These are phyloP conservation scores for Penicillium roqueforti DNA, from an alignment of 495 filamentous ascomycete genomes.

Conservation along the genomic window DNA sequence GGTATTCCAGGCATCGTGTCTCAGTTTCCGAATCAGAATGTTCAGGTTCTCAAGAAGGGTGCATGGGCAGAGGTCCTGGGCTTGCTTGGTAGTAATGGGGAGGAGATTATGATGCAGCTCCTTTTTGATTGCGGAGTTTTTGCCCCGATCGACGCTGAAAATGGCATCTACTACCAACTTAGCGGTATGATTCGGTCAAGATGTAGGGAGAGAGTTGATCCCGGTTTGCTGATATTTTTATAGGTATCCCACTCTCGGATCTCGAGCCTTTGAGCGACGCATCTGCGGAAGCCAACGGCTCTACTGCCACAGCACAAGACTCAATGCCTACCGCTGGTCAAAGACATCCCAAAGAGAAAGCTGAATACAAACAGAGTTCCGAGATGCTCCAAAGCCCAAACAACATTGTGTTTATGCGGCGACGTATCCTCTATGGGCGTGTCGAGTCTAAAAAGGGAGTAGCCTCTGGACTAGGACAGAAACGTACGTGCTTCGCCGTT, in stretches of 20 bases:
- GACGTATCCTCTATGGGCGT: slow-evolving; percentile 80
- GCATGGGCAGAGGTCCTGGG: slow-evolving; percentile 70
- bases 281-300: background rate
- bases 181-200: slow-evolving; percentile 53
- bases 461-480: slow-evolving; percentile 69
- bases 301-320: background rate
- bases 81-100: slow-evolving; percentile 71
- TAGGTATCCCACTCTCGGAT: slow-evolving; percentile 47
- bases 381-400: slow-evolving; percentile 37
- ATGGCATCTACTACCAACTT: slow-evolving; percentile 69
- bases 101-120: slow-evolving; percentile 76
- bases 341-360: background rate
- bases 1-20: slow-evolving; percentile 52
- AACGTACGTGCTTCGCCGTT: slow-evolving; percentile 57
- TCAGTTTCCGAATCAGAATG: slow-evolving; percentile 64
- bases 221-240: background rate
- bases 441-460: slow-evolving; percentile 65
- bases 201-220: too few species aligned
- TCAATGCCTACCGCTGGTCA: background rate
- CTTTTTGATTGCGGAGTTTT: slow-evolving; percentile 79
- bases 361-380: background rate
- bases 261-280: slow-evolving; percentile 30
- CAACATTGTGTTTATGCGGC: slow-evolving; percentile 72
- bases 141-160: slow-evolving; percentile 51
- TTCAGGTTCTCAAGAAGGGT: slow-evolving; percentile 59